Evolutionary conservation across 495 filamentous ascomycete species (phyloP), one percentile per base, ranked within the genome.

Genomic region (Lindgomyces ingoldianus): DNA sequence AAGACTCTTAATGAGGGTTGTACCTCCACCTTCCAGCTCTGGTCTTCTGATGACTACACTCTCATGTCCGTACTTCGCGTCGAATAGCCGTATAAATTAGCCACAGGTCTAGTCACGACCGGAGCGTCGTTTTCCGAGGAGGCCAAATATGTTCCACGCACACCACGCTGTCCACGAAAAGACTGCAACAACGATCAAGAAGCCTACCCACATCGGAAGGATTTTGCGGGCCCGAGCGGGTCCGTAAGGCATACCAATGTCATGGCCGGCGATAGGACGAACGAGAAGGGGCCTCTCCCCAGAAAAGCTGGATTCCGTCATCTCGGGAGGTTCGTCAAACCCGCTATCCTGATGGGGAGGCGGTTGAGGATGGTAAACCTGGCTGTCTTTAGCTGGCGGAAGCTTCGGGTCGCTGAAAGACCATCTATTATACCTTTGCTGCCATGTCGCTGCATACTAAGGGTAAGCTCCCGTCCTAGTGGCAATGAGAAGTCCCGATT

Each of bases 271-370:
- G 33, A 39, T 14, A 6, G 33, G 33, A 14, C 33, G 6, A 6
- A 14, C 33, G 14, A 39, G 33, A 6, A 39, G 33, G 6, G 33
- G 33, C 6, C 6, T 39, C 33, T 39, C 33, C 14, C 14, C 33
- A 39, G 33, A 39, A 14, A 14, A 14, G 33, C 33, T 14, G 33
- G 14, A 14, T 6, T 39, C 33, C 33, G 33, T 39, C 6, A 8
- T 47, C n/a, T 47, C 44, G 14, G 44, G n/a, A n/a, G 14, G 16
- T 19, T 47, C 44, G n/a, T 47, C 44, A n/a, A 47, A 47, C 8
- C 44, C 44, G 44, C 44, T 47, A 24, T 47, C 44, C 18, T 47
- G 44, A n/a, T 47, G 44, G 44, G 33, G 33, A 39, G 33, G 33
- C 14, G 33, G 33, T 39, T 39, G 6, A 14, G 6, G 44, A 8